Percentiles rank a stretch among this genome's conserved stretches.
These are phyloP conservation scores for Ascochyta koolunga DNA, from an alignment of 2,329 filamentous ascomycete genomes.

Conservation along the genomic window DNA sequence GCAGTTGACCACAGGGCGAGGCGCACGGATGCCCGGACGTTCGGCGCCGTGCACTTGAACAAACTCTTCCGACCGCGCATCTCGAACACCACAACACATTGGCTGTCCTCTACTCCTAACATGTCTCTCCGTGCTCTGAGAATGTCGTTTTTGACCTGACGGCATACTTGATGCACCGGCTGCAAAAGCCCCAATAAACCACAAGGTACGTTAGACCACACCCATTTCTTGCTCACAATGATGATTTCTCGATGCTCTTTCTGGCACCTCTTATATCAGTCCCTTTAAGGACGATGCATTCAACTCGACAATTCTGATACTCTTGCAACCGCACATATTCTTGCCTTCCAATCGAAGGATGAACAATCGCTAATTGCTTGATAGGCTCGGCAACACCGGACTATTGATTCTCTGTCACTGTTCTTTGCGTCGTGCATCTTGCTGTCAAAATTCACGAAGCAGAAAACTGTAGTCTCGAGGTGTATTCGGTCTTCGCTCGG, in stretches of 20 bases:
- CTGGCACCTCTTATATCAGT: conserved; percentile 89
- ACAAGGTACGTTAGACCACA: conserved; percentile 1
- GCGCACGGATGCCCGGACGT: conserved; percentile 10
- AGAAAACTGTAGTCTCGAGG: background rate
- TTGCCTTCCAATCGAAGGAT: background rate
- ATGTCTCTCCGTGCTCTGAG: background rate
- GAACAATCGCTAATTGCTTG: conserved; percentile 3
- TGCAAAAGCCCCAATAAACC: background rate
- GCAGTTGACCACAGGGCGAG: background rate
- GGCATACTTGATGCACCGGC: background rate
- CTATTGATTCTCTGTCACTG: background rate
- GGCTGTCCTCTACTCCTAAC: background rate
- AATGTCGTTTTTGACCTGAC: background rate
- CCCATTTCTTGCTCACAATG: conserved; percentile 14
- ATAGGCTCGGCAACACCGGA: background rate
- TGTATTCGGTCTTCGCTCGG: background rate
- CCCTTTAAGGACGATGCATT: conserved; percentile 43
- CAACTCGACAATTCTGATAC: conserved; percentile 46
- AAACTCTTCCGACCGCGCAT: conserved; percentile 12
- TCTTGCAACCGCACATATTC: conserved; percentile 1
- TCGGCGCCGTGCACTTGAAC: conserved; percentile 2
- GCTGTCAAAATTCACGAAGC: conserved; percentile 2
- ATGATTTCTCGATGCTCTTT: conserved; percentile 33
- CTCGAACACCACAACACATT: conserved; percentile 2
- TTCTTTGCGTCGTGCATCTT: conserved; percentile 14